Evolutionary conservation across 2,329 filamentous ascomycete genomes (phyloP), one percentile per base, ranked within the genome.

Genomic region (Aureobasidium sp.): DNA sequence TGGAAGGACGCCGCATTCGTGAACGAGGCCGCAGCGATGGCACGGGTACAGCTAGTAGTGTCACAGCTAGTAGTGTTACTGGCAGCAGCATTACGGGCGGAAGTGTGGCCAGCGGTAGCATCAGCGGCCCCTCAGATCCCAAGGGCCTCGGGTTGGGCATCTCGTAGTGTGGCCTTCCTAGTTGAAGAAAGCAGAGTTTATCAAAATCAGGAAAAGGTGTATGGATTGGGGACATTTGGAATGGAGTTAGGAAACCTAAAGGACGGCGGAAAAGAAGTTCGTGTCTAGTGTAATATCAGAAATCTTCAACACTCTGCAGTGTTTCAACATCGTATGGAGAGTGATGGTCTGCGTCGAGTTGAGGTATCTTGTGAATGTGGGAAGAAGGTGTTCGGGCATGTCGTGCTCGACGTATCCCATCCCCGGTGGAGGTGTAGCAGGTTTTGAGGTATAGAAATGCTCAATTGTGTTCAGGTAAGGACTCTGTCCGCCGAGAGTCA

Each of bases 1-100:
- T 99, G 94, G 94, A 97, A 74, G 93, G 93, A 3, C 80, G 93
- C 48, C 82, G 93, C 63, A 86, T 97, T 79, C 81, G 92, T 48
- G 91, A 96, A 73, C 80, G 90, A 65, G 82, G 81, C 13, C 75
- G 76, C 63, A 73, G 75, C 64, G 74, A 68, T 50, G 67, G 63
- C 8, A 57, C 50, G 1, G 50, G 49, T 11, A n/a, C 29, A 9
- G 44, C 50, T 37, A 45, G 37, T 25, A 61, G 49, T 11, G 42
- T 54, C n/a, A 30, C 50, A 8, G 41, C 30, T 8, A 51, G 61
- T 9, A 51, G 59, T 11, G 21, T 21, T 30, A 25, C 48, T 14
- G 37, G 36, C 9, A 49, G 60, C n/a, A 51, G 59, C 13, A 41
- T 54, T 2, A 25, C 29, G 2, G 48, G 59, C 13, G 39, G 39